Conservation (phyloP, 139 green algal genomes). For the Spirogloea muscicola region DNA sequence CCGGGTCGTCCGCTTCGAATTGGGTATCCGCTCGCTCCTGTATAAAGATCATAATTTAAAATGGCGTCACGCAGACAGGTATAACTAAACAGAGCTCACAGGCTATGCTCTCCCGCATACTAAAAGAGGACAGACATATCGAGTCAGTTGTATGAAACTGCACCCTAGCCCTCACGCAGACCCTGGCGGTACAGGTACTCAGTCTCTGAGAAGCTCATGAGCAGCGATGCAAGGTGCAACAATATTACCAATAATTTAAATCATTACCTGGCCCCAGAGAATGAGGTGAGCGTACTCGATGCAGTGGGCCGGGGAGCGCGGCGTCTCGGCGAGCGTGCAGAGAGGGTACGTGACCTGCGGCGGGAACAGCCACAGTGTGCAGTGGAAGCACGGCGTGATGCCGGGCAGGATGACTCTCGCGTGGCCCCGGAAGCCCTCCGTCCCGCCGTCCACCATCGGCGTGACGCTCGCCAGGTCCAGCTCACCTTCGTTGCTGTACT, state of each 20-base stretch:
- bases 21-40: slow-evolving; percentile 66
- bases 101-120: too few species aligned
- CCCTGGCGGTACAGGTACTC: too few species aligned
- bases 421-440: slow-evolving; percentile 98
- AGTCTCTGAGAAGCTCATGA: not conserved
- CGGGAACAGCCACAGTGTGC: slow-evolving; percentile 99
- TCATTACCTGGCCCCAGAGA: slow-evolving; percentile 78
- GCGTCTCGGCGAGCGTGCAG: slow-evolving; percentile 86
- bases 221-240: not conserved
- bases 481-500: slow-evolving; percentile 80
- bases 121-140: too few species aligned
- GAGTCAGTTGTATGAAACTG: too few species aligned
- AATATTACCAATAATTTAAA: too few species aligned
- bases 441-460: slow-evolving; percentile 96
- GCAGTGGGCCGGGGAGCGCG: slow-evolving; percentile 84
- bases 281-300: slow-evolving; percentile 98
- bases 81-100: too few species aligned
- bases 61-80: too few species aligned
- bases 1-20: slow-evolving; percentile 91
- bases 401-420: slow-evolving; percentile 92
- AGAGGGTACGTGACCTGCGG: slow-evolving; percentile 94
- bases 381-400: slow-evolving; percentile 97
- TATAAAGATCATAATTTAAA: not conserved
- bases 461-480: slow-evolving; percentile 81
- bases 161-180: too few species aligned